These are phyloP conservation scores for Saccharum officinarum DNA, from an alignment of 176 grass and related monocot species.

Conservation along the genomic window DNA sequence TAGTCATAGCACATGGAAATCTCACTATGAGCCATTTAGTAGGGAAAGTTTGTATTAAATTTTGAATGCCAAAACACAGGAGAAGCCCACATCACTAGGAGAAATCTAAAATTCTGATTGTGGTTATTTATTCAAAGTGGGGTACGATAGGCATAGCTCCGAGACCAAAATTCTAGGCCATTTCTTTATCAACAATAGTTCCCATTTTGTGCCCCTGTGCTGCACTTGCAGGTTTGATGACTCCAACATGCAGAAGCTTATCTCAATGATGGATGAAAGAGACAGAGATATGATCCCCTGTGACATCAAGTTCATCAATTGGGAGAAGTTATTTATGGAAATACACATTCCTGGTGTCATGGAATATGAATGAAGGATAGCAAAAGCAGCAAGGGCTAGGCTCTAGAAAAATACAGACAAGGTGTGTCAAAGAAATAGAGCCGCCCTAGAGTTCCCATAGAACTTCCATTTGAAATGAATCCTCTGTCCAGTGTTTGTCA, in stretches of 20 bases:
- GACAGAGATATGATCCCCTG: conserved; percentile 1
- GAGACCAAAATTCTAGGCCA: neutral
- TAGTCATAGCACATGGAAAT: too few species aligned
- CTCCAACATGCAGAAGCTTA: conserved; percentile 24
- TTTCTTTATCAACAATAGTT: neutral
- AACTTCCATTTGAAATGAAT: neutral
- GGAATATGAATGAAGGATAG: neutral
- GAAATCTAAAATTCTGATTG: too few species aligned
- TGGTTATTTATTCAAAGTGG: too few species aligned
- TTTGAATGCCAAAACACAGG: too few species aligned
- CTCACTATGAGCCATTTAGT: too few species aligned
- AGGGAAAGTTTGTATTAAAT: too few species aligned
- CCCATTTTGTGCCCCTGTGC: neutral
- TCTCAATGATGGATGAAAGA: neutral
- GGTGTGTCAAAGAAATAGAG: neutral
- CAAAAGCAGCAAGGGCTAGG: neutral
- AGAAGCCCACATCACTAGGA: too few species aligned
- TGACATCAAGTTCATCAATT: conserved; percentile 17
- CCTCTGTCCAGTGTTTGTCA: neutral
- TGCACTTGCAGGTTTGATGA: conserved; percentile 17
- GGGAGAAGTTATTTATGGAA: conserved; percentile 21
- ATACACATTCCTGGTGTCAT: conserved; percentile 8
- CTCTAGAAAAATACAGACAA: neutral
- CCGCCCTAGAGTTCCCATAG: neutral
- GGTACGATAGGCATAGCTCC: neutral